Conservation (phyloP, 441 rosid species). For the Erodium chrysanthum region DNA sequence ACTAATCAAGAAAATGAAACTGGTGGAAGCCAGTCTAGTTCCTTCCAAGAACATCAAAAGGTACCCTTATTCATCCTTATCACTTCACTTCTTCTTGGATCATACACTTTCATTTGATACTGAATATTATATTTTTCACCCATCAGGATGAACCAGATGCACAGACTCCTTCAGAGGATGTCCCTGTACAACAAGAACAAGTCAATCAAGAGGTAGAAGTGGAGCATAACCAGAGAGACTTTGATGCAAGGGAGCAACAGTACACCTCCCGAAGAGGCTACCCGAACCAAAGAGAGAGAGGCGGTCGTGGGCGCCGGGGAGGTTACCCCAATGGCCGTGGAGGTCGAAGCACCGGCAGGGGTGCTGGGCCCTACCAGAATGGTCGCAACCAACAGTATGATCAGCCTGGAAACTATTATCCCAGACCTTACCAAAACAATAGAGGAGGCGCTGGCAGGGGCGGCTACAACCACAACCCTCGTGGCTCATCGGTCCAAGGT, state of each 20-base stretch:
- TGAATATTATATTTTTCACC: conserved; percentile 10
- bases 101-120: neutral
- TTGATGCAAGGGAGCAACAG: conserved; percentile 34
- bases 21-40: conserved; percentile 28
- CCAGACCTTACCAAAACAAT: conserved; percentile 50
- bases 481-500: conserved; percentile 21
- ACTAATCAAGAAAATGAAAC: conserved; percentile 40
- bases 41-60: conserved; percentile 38
- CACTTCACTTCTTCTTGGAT: neutral
- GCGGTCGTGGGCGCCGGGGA: conserved; percentile 41
- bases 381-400: conserved; percentile 59
- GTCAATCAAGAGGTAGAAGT: conserved; percentile 31
- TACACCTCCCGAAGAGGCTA: conserved; percentile 40
- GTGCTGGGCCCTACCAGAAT: conserved; percentile 59
- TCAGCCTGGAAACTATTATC: conserved; percentile 55
- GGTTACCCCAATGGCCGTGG: conserved; percentile 66
- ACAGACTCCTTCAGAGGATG: conserved; percentile 34
- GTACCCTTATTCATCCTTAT: conserved; percentile 23
- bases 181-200: conserved; percentile 35
- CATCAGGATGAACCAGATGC: conserved; percentile 44
- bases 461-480: conserved; percentile 37
- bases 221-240: neutral
- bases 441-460: conserved; percentile 64
- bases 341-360: conserved; percentile 48
- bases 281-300: conserved; percentile 67